phyloP scores from a whole-genome alignment of 768 basidiomycete genomes.

The Stropharia rugosoannulata region DNA sequence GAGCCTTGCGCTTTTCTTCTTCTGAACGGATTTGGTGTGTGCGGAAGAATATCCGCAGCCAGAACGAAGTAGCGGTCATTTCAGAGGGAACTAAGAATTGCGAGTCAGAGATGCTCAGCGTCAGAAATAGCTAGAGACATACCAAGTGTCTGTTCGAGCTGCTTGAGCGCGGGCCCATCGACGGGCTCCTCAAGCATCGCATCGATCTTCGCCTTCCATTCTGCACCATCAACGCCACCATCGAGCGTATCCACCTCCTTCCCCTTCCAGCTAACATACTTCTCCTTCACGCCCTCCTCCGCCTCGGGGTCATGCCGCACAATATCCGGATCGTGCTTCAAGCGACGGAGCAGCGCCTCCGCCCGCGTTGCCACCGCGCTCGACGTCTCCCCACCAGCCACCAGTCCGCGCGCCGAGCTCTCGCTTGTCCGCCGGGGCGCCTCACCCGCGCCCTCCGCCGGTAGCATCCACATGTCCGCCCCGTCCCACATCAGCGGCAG shows the following conservation, averaged over 20 bases:
- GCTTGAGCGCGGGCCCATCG: constrained; percentile 53
- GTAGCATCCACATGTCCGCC: constrained; percentile 82
- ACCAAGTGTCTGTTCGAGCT: constrained; percentile 63
- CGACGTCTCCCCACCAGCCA: constrained; percentile 43
- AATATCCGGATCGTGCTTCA: constrained; percentile 75
- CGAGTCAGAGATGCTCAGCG: neutral
- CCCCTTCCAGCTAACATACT: constrained; percentile 58
- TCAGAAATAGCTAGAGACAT: constrained; percentile 11
- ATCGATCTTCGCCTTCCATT: constrained; percentile 54
- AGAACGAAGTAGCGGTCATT: constrained; percentile 68
- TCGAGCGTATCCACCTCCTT: constrained; percentile 50
- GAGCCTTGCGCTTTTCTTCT: constrained; percentile 73
- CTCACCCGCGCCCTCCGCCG: constrained; percentile 16
- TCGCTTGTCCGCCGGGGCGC: neutral
- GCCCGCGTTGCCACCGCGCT: constrained; percentile 71
- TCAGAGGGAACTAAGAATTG: constrained; percentile 60
- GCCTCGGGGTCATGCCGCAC: constrained; percentile 73
- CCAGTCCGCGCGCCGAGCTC: constrained; percentile 26
- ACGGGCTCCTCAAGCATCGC: constrained; percentile 46
- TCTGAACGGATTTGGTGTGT: constrained; percentile 78
- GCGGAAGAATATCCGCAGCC: constrained; percentile 91
- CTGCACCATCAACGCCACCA: constrained; percentile 55
- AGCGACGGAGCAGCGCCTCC: constrained; percentile 69
- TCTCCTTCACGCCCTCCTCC: constrained; percentile 52
- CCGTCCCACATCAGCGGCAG: constrained; percentile 76